These are phyloP conservation scores for Phialemoniopsis sp. DNA, from an alignment of 2,329 filamentous ascomycete species.

Conservation along the genomic window DNA sequence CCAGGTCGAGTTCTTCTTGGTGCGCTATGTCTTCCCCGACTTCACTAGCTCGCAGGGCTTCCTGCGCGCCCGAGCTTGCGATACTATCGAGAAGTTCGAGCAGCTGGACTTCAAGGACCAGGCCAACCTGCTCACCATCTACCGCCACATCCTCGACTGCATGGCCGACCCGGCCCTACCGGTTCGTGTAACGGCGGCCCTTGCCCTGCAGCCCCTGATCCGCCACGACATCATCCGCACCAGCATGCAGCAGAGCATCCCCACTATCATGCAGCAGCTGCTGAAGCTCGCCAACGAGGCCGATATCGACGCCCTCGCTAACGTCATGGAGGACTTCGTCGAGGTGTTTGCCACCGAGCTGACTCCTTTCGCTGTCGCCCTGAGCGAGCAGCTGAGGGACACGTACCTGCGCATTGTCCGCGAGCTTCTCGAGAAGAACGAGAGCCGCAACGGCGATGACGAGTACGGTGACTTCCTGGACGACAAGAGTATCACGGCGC, in stretches of 20 bases:
- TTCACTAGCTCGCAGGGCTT: constrained; percentile 91
- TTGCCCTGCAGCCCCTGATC: constrained; percentile 92
- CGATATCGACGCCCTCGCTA: constrained; percentile 93
- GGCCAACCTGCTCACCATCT: constrained; percentile 93
- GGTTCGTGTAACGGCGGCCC: constrained; percentile 87
- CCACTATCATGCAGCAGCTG: constrained; percentile 98
- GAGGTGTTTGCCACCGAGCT: constrained; percentile 97
- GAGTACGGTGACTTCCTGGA: constrained; percentile 88
- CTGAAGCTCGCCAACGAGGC: constrained; percentile 97
- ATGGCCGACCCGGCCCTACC: constrained; percentile 94
- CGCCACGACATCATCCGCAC: constrained; percentile 89
- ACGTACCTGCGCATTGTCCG: constrained; percentile 93
- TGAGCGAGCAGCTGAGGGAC: constrained; percentile 92
- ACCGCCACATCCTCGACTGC: constrained; percentile 92
- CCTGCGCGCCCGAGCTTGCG: constrained; percentile 89
- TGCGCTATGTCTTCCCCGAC: constrained; percentile 96
- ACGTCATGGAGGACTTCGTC: constrained; percentile 99
- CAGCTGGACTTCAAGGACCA: constrained; percentile 94
- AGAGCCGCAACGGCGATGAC: constrained; percentile 69
- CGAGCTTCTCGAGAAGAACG: constrained; percentile 85
- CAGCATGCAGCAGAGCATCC: constrained; percentile 96
- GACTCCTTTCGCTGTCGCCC: constrained; percentile 91
- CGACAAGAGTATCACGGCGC: constrained; percentile 96
- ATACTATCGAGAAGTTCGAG: constrained; percentile 97
- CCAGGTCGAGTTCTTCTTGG: constrained; percentile 97